These are phyloP conservation scores for Tricholoma sp. DNA, from an alignment of 768 basidiomycete species.

Conservation along the genomic window DNA sequence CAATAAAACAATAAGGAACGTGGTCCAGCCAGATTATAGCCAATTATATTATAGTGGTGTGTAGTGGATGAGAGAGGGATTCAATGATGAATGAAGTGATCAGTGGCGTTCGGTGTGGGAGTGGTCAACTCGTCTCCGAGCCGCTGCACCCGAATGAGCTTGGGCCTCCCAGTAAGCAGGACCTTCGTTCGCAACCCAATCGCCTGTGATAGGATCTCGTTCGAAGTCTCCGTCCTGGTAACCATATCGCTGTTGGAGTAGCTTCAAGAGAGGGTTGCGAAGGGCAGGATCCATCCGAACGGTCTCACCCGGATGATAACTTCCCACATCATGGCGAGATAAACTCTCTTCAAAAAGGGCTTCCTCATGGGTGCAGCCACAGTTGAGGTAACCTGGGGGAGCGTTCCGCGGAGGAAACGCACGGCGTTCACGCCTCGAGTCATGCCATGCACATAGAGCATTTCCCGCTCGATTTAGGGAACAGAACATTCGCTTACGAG, in stretches of 20 bases:
- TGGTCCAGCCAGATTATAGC: not conserved
- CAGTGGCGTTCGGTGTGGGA: conserved; percentile 20
- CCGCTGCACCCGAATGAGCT: conserved; percentile 28
- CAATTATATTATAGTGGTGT: not conserved
- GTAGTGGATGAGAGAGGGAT: conserved; percentile 1
- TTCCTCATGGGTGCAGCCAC: conserved; percentile 80
- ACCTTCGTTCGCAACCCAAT: conserved; percentile 68
- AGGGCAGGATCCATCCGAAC: conserved; percentile 89
- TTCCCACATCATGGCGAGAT: conserved; percentile 71
- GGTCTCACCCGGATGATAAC: conserved; percentile 77
- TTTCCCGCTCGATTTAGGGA: conserved; percentile 85
- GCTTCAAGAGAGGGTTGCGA: conserved; percentile 70
- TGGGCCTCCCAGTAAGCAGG: conserved; percentile 59
- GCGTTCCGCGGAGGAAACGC: conserved; percentile 76
- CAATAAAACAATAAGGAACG: not conserved
- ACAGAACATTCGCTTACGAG: conserved; percentile 67
- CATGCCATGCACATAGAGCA: conserved; percentile 87
- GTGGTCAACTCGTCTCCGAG: conserved; percentile 30
- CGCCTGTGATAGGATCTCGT: conserved; percentile 53
- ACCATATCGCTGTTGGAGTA: conserved; percentile 66
- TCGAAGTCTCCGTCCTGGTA: conserved; percentile 89
- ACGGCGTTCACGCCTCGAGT: conserved; percentile 79
- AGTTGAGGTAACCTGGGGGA: conserved; percentile 73
- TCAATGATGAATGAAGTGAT: conserved; percentile 4
- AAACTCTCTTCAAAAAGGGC: conserved; percentile 86